A percentile compares a stretch with the other conserved stretches of the same genome.
Conservation (phyloP, 1,139 yeast species). For the Suhomyces bribrorum region DNA sequence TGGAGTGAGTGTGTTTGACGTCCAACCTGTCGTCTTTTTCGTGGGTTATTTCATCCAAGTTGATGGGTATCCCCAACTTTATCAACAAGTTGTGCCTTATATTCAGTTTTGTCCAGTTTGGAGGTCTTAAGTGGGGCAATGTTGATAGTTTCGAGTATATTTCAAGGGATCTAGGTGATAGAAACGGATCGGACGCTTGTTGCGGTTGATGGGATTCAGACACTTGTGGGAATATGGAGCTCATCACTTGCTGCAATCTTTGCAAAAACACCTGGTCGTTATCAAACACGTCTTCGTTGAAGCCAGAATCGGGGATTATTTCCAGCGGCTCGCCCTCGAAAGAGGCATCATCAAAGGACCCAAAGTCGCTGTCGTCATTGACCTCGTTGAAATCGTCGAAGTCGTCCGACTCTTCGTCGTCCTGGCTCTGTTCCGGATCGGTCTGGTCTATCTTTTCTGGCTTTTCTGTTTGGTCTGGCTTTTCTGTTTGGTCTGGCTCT, state of each 20-base stretch:
- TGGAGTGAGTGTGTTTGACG: constrained; percentile 6
- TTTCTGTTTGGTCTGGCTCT: not conserved
- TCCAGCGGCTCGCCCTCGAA: constrained; percentile 26
- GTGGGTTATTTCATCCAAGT: constrained; percentile 48
- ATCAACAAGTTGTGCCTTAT: constrained; percentile 58
- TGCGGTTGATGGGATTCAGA: not conserved
- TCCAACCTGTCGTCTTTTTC: constrained; percentile 7
- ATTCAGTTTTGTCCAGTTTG: constrained; percentile 60
- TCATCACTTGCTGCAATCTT: constrained; percentile 23
- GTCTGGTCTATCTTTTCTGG: no score
- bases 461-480: no score
- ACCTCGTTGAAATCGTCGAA: constrained; percentile 36
- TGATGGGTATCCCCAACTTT: constrained; percentile 60
- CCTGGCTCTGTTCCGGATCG: no score
- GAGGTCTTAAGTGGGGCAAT: constrained; percentile 47
- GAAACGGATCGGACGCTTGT: constrained; percentile 10
- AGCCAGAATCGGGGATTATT: constrained; percentile 11
- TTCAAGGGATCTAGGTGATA: constrained; percentile 28
- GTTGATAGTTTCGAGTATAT: constrained; percentile 38
- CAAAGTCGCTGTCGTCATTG: constrained; percentile 24
- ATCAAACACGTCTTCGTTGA: constrained; percentile 12
- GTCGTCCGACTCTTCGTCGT: constrained; percentile 21
- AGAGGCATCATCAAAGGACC: constrained; percentile 44
- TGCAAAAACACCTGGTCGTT: constrained; percentile 17
- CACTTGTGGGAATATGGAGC: constrained; percentile 22